Percentiles rank a stretch among this genome's conserved stretches.
phyloP scores from a whole-genome alignment of 1,284 basidiomycete genomes.

The Ceratobasidium sp. region DNA sequence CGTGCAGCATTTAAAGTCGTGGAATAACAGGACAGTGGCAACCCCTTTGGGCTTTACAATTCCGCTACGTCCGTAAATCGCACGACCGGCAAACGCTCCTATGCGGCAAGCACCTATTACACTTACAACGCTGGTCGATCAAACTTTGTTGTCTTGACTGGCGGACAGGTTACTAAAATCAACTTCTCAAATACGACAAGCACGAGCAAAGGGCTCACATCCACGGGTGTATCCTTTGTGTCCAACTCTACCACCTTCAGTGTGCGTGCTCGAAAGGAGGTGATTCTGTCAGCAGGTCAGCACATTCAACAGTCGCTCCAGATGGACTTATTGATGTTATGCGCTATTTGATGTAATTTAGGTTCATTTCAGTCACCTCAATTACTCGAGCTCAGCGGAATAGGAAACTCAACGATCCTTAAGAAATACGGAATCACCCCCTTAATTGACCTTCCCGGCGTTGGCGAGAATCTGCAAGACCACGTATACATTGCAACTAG shows the following conservation, averaged over 20 bases:
- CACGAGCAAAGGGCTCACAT: conserved; percentile 47
- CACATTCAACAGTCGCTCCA: conserved; percentile 6
- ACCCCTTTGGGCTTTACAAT: conserved; percentile 45
- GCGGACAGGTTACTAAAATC: conserved; percentile 53
- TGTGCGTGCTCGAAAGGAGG: conserved; percentile 54
- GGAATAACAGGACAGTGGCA: conserved; percentile 18
- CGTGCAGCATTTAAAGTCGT: background rate
- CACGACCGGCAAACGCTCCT: conserved; percentile 54
- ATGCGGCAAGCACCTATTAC: conserved; percentile 54
- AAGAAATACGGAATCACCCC: conserved; percentile 57
- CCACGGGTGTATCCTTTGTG: conserved; percentile 53
- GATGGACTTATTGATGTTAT: background rate
- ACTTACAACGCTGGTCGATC: conserved; percentile 49
- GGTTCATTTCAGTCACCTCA: conserved; percentile 62
- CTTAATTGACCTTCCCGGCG: conserved; percentile 59
- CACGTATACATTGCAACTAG: conserved; percentile 50
- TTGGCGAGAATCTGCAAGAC: conserved; percentile 62
- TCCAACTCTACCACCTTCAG: conserved; percentile 51
- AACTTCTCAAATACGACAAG: conserved; percentile 48
- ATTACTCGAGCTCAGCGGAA: conserved; percentile 65
- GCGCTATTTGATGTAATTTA: background rate
- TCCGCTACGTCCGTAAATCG: conserved; percentile 49
- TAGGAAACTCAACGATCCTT: conserved; percentile 61
- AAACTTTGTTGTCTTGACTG: conserved; percentile 53
- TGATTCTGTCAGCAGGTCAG: conserved; percentile 61